Base-by-base conservation (phyloP, 2,329 filamentous ascomycete genomes). In the Fusarium sp. region DNA sequence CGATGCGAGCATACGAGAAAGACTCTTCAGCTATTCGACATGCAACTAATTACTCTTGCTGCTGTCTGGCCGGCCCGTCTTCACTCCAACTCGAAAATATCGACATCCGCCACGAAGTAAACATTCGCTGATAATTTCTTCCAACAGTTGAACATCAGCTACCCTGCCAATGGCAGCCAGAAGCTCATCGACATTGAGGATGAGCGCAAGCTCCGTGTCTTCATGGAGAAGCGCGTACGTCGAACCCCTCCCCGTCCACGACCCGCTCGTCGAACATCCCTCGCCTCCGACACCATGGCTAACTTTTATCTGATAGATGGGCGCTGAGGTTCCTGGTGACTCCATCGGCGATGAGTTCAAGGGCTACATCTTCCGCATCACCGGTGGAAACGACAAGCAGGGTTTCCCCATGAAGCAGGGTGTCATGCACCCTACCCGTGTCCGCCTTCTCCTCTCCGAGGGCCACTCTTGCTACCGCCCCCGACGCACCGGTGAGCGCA, bases 361-460 rank as follows among this genome's bases (percentile, higher is more conserved):
- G 90, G 96, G 96, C 84, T 99, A 99, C 89, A 91, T 99, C 87
- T 94, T 99, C 91, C 92, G 90, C 83, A 98, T 99, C 88, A 99
- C 96, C 79, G 96, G 96, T 81, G 96, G 96, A 82, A 99, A 99
- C 92, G 96, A 99, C 92, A 99, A 99, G 93, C 96, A 99, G 89
- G 96, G 96, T 88, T 99, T 99, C 90, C 96, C 96, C 78, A 99
- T 99, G 96, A 99, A 99, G 94, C 96, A 99, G 91, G 96, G 96
- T 89, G 92, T 97, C 83, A 95, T 99, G 89, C 92, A 97, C 84
- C 94, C 96, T 79, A 96, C 93, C 83, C 96, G 96, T 96, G 96
- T 97, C 86, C 92, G 93, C 77, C 94, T 99, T 76, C 92, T 99
- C 79, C 93, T 99, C 81, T 82, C 91, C 82, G 94, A 97, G 59